These are phyloP conservation scores for Penicillium fimorum DNA, from an alignment of 495 filamentous ascomycete genomes.

Conservation along the genomic window DNA sequence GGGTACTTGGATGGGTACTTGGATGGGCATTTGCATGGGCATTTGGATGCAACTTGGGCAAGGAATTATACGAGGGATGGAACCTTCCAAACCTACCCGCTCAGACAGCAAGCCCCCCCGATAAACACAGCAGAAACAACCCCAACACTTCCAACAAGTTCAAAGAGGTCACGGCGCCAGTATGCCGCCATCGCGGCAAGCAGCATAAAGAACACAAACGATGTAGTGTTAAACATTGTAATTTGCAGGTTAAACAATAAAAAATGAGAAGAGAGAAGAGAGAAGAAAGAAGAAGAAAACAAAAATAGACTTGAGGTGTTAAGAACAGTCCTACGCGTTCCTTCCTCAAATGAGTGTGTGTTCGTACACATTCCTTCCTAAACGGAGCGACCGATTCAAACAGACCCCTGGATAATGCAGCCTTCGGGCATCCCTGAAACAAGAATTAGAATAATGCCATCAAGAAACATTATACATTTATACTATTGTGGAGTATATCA, in stretches of 20 bases:
- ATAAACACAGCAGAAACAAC: neutral
- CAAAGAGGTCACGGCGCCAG: neutral
- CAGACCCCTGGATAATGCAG: neutral
- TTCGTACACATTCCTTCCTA: slow-evolving; percentile 1
- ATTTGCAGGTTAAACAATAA: neutral
- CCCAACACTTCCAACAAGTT: neutral
- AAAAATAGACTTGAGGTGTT: neutral
- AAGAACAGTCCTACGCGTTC: neutral
- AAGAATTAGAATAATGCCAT: neutral
- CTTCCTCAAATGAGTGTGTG: neutral
- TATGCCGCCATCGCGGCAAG: neutral
- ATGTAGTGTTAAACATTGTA: neutral
- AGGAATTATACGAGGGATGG: too few relatives aligned
- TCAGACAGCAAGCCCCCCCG: neutral
- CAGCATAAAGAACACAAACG: neutral
- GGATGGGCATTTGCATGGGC: neutral
- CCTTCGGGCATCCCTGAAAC: neutral
- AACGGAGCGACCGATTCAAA: neutral
- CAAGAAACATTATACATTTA: neutral
- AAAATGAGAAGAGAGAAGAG: neutral
- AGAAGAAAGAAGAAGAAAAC: neutral
- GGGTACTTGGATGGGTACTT: neutral
- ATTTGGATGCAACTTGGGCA: neutral
- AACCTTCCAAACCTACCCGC: neutral
- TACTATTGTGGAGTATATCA: slow-evolving; percentile 2